Base-by-base conservation (phyloP, 202 grass and related monocot genomes). In the Bolboschoenoplectus hybrid region DNA sequence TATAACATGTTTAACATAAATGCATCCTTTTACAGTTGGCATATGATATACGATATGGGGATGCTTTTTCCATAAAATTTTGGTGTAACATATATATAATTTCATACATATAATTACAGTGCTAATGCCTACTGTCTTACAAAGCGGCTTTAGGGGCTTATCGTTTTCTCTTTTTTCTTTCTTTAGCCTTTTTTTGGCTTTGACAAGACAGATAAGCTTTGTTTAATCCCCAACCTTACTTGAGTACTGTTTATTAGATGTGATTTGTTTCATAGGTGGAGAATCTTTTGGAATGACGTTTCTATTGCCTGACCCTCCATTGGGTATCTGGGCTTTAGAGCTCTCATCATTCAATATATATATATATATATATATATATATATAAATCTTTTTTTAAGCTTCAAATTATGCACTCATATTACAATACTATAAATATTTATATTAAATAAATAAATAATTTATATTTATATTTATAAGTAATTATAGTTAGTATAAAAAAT, bases 231-330 rank as follows among this genome's bases (percentile, higher is more conserved):
- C 5, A 46, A 34, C 49, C 13, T 67, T 67, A 41, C 64, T 34
- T 60, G 13, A 14, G 61, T 76, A 44, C 56, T 51, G 46, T 83
- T 55, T 56, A 82, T 55, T 56, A 82, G 62, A 60, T 77, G 85
- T 89, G 81, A 55, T 68, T 51, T 44, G 74, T 87, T 84, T 81
- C 36, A 92, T 86, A 87, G 77, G 85, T 8, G 62, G 91, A 69
- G 89, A 90, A 95, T 95, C 91, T 93, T 84, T 91, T 85, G 81
- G 81, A 90, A 74, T 46, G 39, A 86, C 71, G 45, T 50, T 86
- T 87, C 70, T 82, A 61, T 85, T 84, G 87, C 78, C 71, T 85
- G 53, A 58, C 72, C 65, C 43, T 68, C 39, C 44, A 58, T 58
- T 75, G 20, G 19, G 81, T 79, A 52, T 88, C 81, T 81, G 64